A percentile compares a stretch with the other conserved stretches of the same genome.
phyloP scores from a whole-genome alignment of 2,329 filamentous ascomycete species.

The Aspergillus pseudotamarii region DNA sequence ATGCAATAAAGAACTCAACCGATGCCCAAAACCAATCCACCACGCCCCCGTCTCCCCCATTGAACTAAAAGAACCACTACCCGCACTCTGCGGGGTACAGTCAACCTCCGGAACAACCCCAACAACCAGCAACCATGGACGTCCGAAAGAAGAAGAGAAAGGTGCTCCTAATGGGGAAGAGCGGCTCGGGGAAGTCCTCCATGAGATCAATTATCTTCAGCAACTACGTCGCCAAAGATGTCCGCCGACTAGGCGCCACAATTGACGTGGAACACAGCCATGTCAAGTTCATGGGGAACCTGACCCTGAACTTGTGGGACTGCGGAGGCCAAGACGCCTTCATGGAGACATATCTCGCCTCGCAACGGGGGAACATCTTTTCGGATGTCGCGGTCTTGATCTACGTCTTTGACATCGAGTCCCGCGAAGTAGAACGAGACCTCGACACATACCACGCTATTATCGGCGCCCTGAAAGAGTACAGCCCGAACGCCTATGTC shows the following conservation, averaged over 20 bases:
- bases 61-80: background rate
- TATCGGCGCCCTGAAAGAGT: constrained; percentile 84
- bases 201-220: constrained; percentile 99
- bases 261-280: constrained; percentile 98
- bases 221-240: constrained; percentile 97
- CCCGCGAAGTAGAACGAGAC: constrained; percentile 89
- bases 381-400: constrained; percentile 95
- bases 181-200: constrained; percentile 93
- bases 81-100: constrained; percentile 2
- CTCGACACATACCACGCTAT: constrained; percentile 90
- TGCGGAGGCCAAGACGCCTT: constrained; percentile 98
- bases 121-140: constrained; percentile 38
- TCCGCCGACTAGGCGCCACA: constrained; percentile 86
- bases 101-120: background rate
- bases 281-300: constrained; percentile 97
- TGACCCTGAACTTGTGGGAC: constrained; percentile 97
- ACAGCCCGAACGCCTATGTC: constrained; percentile 76
- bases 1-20: background rate
- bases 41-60: background rate
- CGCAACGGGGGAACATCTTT: constrained; percentile 95
- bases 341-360: constrained; percentile 96
- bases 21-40: background rate
- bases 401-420: constrained; percentile 99
- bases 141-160: constrained; percentile 74
- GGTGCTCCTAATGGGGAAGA: constrained; percentile 90